Conservation (phyloP, 805 yeast genomes). For the Zygosaccharomyces bisporus region DNA sequence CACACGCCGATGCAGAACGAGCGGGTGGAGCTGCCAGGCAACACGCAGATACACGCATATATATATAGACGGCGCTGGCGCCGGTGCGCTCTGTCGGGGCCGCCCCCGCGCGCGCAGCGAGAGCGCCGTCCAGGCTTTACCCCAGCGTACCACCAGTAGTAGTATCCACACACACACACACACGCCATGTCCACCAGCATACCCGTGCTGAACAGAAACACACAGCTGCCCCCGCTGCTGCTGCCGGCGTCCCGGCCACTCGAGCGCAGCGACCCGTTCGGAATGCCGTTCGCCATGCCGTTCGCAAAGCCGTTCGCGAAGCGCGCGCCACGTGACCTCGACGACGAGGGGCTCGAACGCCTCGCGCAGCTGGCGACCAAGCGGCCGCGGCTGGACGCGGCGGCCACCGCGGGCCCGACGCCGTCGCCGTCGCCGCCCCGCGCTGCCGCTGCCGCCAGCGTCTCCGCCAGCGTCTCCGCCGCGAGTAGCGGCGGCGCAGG, state of each 20-base stretch:
- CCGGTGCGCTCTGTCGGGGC: too few relatives aligned
- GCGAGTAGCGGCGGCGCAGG: background rate
- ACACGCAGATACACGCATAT: too few relatives aligned
- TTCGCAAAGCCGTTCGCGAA: constrained; percentile 3
- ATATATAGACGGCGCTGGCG: too few relatives aligned
- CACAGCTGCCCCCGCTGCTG: constrained; percentile 31
- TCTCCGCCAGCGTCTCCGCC: constrained; percentile 8
- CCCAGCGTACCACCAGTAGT: too few relatives aligned
- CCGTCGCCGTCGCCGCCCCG: constrained; percentile 1
- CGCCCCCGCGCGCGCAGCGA: too few relatives aligned
- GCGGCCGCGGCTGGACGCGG: constrained; percentile 16
- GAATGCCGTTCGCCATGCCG: too few relatives aligned
- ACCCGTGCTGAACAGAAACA: constrained; percentile 28
- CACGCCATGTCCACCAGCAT: constrained; percentile 25
- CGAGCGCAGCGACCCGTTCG: constrained; percentile 3
- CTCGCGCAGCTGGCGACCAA: constrained; percentile 25
- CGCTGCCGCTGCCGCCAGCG: constrained; percentile 7
- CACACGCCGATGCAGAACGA: too few relatives aligned
- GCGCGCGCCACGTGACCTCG: background rate
- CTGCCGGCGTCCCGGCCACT: constrained; percentile 24
- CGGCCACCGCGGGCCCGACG: background rate
- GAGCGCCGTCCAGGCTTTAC: too few relatives aligned
- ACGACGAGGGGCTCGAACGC: constrained; percentile 15
- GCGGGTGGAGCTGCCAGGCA: too few relatives aligned
- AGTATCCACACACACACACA: background rate